phyloP scores from a whole-genome alignment of 2,329 filamentous ascomycete species.

The Metarhizium rileyi region DNA sequence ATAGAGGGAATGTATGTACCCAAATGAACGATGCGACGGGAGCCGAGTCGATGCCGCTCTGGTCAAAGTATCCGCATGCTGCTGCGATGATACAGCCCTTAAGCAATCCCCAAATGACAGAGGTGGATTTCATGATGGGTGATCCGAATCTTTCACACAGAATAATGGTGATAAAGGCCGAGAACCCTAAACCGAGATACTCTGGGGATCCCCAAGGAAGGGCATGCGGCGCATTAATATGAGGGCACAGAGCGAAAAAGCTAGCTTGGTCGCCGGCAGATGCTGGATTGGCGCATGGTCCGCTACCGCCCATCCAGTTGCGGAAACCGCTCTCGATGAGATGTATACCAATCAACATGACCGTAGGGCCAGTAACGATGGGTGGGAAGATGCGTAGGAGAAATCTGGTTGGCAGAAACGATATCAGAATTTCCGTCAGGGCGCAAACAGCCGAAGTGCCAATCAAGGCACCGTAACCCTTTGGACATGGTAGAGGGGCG shows the following conservation, averaged over 20 bases:
- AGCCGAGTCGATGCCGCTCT: constrained; percentile 59
- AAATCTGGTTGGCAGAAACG: constrained; percentile 59
- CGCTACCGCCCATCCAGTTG: constrained; percentile 69
- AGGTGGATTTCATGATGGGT: constrained; percentile 75
- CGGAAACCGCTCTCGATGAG: constrained; percentile 64
- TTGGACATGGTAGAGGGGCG: constrained; percentile 60
- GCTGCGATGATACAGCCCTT: constrained; percentile 70
- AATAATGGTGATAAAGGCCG: constrained; percentile 71
- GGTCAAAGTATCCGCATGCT: constrained; percentile 69
- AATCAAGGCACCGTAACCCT: constrained; percentile 63
- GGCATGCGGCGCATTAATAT: constrained; percentile 57
- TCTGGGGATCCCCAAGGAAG: constrained; percentile 72
- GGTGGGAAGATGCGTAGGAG: constrained; percentile 70
- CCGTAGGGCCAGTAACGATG: constrained; percentile 64
- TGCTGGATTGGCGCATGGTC: constrained; percentile 41
- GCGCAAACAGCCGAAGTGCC: constrained; percentile 59
- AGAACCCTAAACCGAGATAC: constrained; percentile 70
- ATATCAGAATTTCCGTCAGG: constrained; percentile 62
- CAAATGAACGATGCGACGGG: constrained; percentile 68
- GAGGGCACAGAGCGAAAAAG: constrained; percentile 56
- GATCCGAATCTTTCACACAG: constrained; percentile 72
- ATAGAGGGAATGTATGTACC: constrained; percentile 67
- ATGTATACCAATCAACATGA: constrained; percentile 62
- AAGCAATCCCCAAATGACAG: constrained; percentile 65
- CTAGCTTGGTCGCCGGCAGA: constrained; percentile 24